Evolutionary conservation across 306 rosid species (phyloP).

Genomic region (Vigna hirtella): DNA sequence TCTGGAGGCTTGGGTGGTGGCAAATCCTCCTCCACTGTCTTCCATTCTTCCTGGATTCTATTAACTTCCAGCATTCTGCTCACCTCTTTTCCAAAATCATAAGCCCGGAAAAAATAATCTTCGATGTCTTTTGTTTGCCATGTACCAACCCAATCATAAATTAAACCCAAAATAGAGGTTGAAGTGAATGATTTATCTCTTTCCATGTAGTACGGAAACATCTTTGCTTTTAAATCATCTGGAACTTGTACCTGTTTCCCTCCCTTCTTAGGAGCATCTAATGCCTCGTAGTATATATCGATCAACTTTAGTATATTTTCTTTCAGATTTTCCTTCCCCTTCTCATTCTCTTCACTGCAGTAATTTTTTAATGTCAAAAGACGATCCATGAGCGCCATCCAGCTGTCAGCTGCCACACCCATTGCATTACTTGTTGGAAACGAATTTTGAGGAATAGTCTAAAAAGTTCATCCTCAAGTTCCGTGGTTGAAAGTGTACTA

Average conservation of each 20-base stretch:
- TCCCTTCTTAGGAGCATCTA: constrained; percentile 80
- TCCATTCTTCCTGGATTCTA: no score
- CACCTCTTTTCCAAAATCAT: no score
- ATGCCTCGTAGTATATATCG: constrained; percentile 71
- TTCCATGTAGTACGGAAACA: constrained; percentile 75
- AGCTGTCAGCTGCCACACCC: constrained; percentile 68
- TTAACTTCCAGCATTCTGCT: no score
- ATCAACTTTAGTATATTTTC: constrained; percentile 58
- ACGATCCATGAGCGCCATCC: constrained; percentile 77
- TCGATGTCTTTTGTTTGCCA: constrained; percentile 45
- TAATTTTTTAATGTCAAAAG: constrained; percentile 51
- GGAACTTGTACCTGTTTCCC: constrained; percentile 68
- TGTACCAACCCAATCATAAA: constrained; percentile 59
- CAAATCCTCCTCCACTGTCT: no score
- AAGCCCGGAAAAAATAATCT: constrained; percentile 33
- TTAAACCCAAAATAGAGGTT: constrained; percentile 68
- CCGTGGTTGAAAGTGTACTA: constrained; percentile 38
- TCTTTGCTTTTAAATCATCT: constrained; percentile 42
- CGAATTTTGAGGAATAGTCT: constrained; percentile 59
- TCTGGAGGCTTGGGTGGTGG: no score
- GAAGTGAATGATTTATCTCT: constrained; percentile 55
- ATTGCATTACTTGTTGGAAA: constrained; percentile 64
- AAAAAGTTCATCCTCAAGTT: constrained; percentile 67
- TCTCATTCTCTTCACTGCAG: background rate
- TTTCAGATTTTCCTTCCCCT: constrained; percentile 1